Base-by-base conservation (phyloP, 345 rosid species). In the Melaleuca quinquenervia region DNA sequence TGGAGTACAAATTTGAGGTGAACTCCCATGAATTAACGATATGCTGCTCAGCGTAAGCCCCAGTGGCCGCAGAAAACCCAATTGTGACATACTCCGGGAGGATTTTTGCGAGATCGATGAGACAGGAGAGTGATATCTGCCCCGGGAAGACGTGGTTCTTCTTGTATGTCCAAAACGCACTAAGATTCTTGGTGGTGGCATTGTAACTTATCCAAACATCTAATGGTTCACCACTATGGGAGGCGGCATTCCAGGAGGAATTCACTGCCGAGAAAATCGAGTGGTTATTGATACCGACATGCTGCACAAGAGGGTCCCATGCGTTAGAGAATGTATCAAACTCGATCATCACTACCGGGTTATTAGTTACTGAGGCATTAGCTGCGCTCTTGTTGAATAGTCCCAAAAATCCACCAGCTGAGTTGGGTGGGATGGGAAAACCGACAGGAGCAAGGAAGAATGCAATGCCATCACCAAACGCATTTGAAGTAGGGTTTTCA, bases 221-320 rank as follows among this genome's bases (percentile, higher is more conserved):
- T 74, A 26, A 84, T 22, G 62, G 29, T 7, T 85, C 53, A 16
- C 84, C 86, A 24, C 50, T 88, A 7, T 26, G 1, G 12, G 27
- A 15, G 29, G 48, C 6, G 9, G 41, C 48, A n/a, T 88, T 53
- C 86, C 86, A 88, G 22, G 15, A 6, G 11, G 58, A 8, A 15
- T 10, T 20, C 49, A 15, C 55, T 9, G 21, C 50, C 15, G 88
- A 85, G 3, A 1, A 2, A 26, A 88, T 36, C 3, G 86, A 88
- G 78, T 84, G 50, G 24, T 8, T 27, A 32, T 88, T 88, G 87
- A 88, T 88, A 36, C 88, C 90, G n/a, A 88, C 84, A 76, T 88
- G 90, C 62, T 41, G 20, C 48, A n/a, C 0, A 5, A 5, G 8
- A 45, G 87, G 90, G 82, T 88, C 88, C 82, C 32, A 86, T 3